Evolutionary conservation across 352 stramenopile species (phyloP).

Genomic region (Globisporangium uncinulatum): DNA sequence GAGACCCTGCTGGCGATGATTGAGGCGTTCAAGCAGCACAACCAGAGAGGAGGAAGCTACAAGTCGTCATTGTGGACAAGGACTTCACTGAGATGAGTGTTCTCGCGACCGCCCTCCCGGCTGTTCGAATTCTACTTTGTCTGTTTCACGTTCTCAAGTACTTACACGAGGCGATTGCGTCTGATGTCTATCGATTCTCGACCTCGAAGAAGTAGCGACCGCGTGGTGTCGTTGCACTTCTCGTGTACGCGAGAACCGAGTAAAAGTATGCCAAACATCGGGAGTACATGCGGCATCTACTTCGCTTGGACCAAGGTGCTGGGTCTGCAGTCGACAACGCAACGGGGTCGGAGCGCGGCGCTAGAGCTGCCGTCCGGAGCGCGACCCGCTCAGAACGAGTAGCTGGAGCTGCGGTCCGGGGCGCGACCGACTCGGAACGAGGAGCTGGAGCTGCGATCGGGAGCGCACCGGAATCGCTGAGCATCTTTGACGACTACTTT

Average conservation of each 20-base stretch:
- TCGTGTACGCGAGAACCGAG: constrained; percentile 15
- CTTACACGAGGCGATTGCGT: constrained; percentile 11
- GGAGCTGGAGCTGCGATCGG: too few species aligned
- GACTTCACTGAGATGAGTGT: constrained; percentile 20
- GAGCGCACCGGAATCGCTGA: neutral
- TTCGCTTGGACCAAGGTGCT: constrained; percentile 2
- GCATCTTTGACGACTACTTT: constrained; percentile 18
- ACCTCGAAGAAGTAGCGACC: constrained; percentile 17
- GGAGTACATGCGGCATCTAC: constrained; percentile 10
- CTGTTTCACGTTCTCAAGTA: constrained; percentile 25
- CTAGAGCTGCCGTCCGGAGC: neutral
- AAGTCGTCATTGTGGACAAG: constrained; percentile 22
- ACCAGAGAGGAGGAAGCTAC: constrained; percentile 12
- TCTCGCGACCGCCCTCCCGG: constrained; percentile 10
- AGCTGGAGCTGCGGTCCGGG: neutral
- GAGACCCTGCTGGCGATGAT: constrained; percentile 14
- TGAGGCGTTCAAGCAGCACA: constrained; percentile 18
- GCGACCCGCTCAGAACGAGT: too few species aligned
- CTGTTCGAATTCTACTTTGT: constrained; percentile 13
- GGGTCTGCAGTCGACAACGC: neutral
- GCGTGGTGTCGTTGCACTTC: constrained; percentile 5
- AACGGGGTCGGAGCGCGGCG: neutral
- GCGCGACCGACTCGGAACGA: too few species aligned
- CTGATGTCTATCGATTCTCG: constrained; percentile 9
- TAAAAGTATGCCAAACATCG: constrained; percentile 5